Base-by-base conservation (phyloP, 2,329 filamentous ascomycete species). In the Byssochlamys sp. region DNA sequence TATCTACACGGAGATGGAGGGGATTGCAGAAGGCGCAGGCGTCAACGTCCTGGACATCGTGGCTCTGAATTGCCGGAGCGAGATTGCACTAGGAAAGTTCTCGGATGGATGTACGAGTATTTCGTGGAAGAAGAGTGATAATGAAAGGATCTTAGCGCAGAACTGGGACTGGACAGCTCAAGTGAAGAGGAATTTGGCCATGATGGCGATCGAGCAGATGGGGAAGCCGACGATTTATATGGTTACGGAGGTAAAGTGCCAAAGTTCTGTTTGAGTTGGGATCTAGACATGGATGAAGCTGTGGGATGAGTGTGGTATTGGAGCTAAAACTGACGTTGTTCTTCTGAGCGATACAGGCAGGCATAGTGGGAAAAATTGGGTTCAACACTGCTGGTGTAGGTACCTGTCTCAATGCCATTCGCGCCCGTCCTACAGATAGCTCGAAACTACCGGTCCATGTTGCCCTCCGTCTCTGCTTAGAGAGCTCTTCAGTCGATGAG, bases 341-440 rank as follows among this genome's bases (percentile, higher is more conserved):
- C 1, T 7, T 45, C 39, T 45, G n/a, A 52, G 2, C 78, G 3
- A 31, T 50, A 1, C 26, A 69, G 68, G 81, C 79, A 3, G 81
- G 81, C 7, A 75, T 84, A 24, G 78, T 87, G 33, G 84, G 83
- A 12, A 88, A 88, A 68, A 86, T 87, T 25, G 85, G 85, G 0
- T 74, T 87, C 62, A 88, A 88, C 64, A 73, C 71, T 14, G 65
- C 68, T 0, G 82, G 84, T 0, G 81, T 87, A 0, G 84, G 83
- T 0, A 79, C 80, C 0, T 81, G 80, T 50, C 72, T 87, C 7
- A 87, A 87, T 59, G 85, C 84, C 0, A 84, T 87, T 59, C 76
- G 78, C 45, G 81, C 81, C 2, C 75, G 77, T 1, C 82, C 83
- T 0, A 77, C 85, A 53, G 75, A 83, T 63, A 63, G 69, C 2